Conservation (phyloP, 352 stramenopile genomes). For the Achlya hypogyna region DNA sequence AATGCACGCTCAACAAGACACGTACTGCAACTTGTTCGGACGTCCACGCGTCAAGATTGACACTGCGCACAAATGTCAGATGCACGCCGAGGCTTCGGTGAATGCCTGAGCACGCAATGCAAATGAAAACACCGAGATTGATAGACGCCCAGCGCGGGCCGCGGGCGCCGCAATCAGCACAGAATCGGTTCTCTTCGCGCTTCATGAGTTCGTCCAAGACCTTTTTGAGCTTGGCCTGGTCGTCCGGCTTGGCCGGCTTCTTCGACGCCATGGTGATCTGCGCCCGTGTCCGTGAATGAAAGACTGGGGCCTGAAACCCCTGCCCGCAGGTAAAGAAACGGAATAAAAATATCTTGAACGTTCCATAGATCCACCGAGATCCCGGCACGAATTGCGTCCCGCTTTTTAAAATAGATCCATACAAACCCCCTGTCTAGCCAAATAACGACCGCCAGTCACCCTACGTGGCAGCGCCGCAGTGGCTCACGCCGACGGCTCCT, state of each 20-base stretch:
- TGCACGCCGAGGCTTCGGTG: constrained; percentile 90
- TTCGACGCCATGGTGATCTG: constrained; percentile 3
- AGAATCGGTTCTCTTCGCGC: constrained; percentile 87
- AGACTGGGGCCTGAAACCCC: background rate
- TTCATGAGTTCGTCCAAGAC: constrained; percentile 83
- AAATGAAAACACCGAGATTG: constrained; percentile 93
- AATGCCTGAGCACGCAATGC: constrained; percentile 90
- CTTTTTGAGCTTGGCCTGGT: constrained; percentile 85
- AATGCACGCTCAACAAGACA: background rate
- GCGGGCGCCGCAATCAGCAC: constrained; percentile 79
- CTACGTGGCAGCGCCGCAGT: background rate
- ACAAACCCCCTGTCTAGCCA: background rate
- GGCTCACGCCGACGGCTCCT: background rate
- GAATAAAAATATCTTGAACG: no score
- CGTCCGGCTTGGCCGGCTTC: constrained; percentile 30
- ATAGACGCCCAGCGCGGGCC: constrained; percentile 90
- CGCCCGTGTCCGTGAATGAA: background rate
- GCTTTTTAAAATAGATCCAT: background rate
- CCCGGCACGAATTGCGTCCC: no score
- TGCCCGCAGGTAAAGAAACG: no score
- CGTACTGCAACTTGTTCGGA: constrained; percentile 70
- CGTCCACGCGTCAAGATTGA: constrained; percentile 92
- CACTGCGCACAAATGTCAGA: constrained; percentile 88
- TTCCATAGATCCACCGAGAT: no score
- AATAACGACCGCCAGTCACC: background rate